These are phyloP conservation scores for Mycena rebaudengoi DNA, from an alignment of 768 basidiomycete genomes.

Conservation along the genomic window DNA sequence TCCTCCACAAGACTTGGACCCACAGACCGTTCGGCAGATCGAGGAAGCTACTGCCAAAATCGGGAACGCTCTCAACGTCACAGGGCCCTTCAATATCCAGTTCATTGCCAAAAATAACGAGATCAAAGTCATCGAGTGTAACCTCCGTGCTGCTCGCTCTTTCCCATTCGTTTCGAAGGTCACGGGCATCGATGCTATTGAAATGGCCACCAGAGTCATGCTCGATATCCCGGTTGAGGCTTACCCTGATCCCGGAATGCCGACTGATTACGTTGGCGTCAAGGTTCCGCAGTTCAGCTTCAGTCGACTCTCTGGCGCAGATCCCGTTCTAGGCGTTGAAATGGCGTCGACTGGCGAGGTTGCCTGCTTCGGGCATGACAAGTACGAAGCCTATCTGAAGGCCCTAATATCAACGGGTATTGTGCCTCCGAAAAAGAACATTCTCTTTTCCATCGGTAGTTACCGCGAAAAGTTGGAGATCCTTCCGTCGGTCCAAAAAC, in stretches of 20 bases:
- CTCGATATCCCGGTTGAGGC: slow-evolving; percentile 87
- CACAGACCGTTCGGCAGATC: slow-evolving; percentile 94
- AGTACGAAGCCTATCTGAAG: slow-evolving; percentile 98
- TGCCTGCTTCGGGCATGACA: slow-evolving; percentile 96
- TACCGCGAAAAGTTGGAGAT: slow-evolving; percentile 98
- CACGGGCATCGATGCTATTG: slow-evolving; percentile 96
- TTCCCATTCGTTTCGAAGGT: slow-evolving; percentile 99
- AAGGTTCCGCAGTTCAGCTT: slow-evolving; percentile 99
- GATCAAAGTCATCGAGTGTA: slow-evolving; percentile 99
- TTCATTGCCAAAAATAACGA: slow-evolving; percentile 99
- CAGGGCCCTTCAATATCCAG: slow-evolving; percentile 99
- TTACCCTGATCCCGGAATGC: slow-evolving; percentile 89
- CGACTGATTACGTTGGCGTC: slow-evolving; percentile 95
- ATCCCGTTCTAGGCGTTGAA: slow-evolving; percentile 97
- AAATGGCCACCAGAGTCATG: slow-evolving; percentile 99
- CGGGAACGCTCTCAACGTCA: slow-evolving; percentile 96
- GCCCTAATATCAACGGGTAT: slow-evolving; percentile 97
- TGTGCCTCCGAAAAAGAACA: slow-evolving; percentile 94
- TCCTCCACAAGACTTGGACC: slow-evolving; percentile 97
- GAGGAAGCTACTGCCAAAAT: slow-evolving; percentile 98
- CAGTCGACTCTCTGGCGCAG: slow-evolving; percentile 94
- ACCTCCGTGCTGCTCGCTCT: slow-evolving; percentile 95
- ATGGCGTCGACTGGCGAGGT: slow-evolving; percentile 99
- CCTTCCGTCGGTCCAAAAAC: slow-evolving; percentile 92
- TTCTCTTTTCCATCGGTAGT: slow-evolving; percentile 95